Evolutionary conservation across 2,329 filamentous ascomycete species (phyloP), one percentile per base, ranked within the genome.

Genomic region (Fonsecaea erecta): DNA sequence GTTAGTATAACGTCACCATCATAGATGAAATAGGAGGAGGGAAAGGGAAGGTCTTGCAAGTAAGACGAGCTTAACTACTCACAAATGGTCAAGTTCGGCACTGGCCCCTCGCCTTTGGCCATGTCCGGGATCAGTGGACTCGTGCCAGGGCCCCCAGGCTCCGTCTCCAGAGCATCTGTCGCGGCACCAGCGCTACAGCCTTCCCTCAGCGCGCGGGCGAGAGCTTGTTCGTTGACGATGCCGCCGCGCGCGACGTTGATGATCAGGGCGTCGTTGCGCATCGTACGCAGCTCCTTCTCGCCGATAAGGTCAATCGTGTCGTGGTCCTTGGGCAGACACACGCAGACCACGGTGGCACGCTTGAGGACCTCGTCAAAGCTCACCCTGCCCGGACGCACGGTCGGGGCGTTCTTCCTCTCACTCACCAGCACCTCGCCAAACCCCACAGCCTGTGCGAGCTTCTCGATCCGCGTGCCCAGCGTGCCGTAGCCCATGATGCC

Each of bases 211-310:
- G 82, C 82, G 18, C 74, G 72, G 16, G 80, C 76, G 12, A 85
- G 73, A 3, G 82, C 82, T 0, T 73, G 72, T 71, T 85, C 83
- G 58, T 85, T 79, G 16, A 85, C 78, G 16, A 84, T 80, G 0
- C 82, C 82, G 14, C 83, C 83, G 24, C 83, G 78, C 2, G 80
- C 77, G 43, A 84, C 78, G 64, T 85, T 85, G 63, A 84, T 74
- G 11, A 84, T 48, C 2, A 84, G 72, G 1, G 80, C 75, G 59
- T 81, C 77, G 0, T 73, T 73, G 7, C 78, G 76, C 80, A 84
- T 84, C 7, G 71, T 71, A 16, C 74, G 71, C 21, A 85, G 75
- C 68, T 85, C 82, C 12, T 65, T 55, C 3, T 74, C 73, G 18
- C 71, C 73, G 51, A 78, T 75, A 51, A 77, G 67, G 63, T 77